These are phyloP conservation scores for Aphanomyces euteiches DNA, from an alignment of 352 stramenopile genomes.

Conservation along the genomic window DNA sequence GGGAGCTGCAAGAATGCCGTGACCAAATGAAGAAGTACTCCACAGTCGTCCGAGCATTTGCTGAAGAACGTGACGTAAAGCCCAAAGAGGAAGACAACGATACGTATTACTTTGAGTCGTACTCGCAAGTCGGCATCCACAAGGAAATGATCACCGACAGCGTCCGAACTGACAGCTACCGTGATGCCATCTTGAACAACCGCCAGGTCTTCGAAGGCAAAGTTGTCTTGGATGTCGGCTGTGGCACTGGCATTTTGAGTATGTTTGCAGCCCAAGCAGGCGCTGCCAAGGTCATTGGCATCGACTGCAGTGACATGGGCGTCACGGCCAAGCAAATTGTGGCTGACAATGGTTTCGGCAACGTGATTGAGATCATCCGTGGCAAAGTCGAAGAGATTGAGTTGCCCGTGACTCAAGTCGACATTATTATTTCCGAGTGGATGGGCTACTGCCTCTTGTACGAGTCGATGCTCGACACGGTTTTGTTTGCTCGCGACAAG, in stretches of 20 bases:
- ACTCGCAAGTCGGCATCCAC: slow-evolving; percentile 98
- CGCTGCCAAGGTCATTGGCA: slow-evolving; percentile 88
- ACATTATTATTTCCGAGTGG: slow-evolving; percentile 98
- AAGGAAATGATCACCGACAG: slow-evolving; percentile 91
- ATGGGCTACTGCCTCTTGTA: slow-evolving; percentile 98
- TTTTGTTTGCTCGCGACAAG: slow-evolving; percentile 95
- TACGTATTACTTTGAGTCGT: slow-evolving; percentile 98
- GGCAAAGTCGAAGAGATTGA: slow-evolving; percentile 94
- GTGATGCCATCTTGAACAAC: slow-evolving; percentile 97
- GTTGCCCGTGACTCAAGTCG: slow-evolving; percentile 91
- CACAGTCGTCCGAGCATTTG: slow-evolving; percentile 59
- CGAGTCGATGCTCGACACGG: slow-evolving; percentile 97
- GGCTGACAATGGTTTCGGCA: slow-evolving; percentile 87
- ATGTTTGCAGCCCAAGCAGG: slow-evolving; percentile 95
- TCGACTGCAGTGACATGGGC: slow-evolving; percentile 94
- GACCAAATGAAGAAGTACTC: slow-evolving; percentile 70
- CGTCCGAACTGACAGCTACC: slow-evolving; percentile 95
- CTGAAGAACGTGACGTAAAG: slow-evolving; percentile 40
- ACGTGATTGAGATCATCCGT: slow-evolving; percentile 91
- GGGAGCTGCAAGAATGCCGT: slow-evolving; percentile 72
- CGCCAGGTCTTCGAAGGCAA: slow-evolving; percentile 96
- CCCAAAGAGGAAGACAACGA: slow-evolving; percentile 58
- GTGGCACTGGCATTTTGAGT: slow-evolving; percentile 95
- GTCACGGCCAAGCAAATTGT: slow-evolving; percentile 94
- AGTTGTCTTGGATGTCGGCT: slow-evolving; percentile 96